These are phyloP conservation scores for Venturia nashicola DNA, from an alignment of 2,329 filamentous ascomycete genomes.

Conservation along the genomic window DNA sequence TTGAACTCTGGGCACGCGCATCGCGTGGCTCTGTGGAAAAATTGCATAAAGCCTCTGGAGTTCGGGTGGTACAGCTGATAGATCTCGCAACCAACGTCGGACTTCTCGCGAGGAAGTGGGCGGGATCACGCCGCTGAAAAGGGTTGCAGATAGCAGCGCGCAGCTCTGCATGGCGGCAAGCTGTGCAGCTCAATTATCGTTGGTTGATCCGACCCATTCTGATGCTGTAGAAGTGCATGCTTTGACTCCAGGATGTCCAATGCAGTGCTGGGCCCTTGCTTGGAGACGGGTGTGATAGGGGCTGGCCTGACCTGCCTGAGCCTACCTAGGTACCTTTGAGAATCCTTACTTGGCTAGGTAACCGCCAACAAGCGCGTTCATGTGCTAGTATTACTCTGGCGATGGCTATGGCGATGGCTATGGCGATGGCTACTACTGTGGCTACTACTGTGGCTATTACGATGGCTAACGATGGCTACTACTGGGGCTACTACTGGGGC, in stretches of 20 bases:
- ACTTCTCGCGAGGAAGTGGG: neutral
- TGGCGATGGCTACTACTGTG: too few relatives aligned
- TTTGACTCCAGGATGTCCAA: neutral
- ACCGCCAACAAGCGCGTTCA: neutral
- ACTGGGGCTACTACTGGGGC: too few relatives aligned
- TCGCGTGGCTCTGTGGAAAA: neutral
- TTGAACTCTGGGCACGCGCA: neutral
- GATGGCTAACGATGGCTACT: too few relatives aligned
- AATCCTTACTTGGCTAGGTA: too few relatives aligned
- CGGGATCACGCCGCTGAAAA: neutral
- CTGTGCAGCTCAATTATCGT: neutral
- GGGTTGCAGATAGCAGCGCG: neutral
- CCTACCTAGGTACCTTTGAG: too few relatives aligned
- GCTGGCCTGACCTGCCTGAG: neutral
- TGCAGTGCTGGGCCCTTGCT: neutral
- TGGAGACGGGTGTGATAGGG: neutral
- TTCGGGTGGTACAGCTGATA: neutral
- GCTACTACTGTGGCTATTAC: too few relatives aligned
- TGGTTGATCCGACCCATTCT: neutral
- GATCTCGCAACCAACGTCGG: neutral
- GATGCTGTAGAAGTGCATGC: constrained; percentile 1
- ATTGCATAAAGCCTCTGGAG: neutral
- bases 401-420: too few relatives aligned
- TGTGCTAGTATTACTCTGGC: too few relatives aligned
- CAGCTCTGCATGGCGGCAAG: neutral